These are phyloP conservation scores for Boletus vinaceobasis DNA, from an alignment of 768 basidiomycete species.

Conservation along the genomic window DNA sequence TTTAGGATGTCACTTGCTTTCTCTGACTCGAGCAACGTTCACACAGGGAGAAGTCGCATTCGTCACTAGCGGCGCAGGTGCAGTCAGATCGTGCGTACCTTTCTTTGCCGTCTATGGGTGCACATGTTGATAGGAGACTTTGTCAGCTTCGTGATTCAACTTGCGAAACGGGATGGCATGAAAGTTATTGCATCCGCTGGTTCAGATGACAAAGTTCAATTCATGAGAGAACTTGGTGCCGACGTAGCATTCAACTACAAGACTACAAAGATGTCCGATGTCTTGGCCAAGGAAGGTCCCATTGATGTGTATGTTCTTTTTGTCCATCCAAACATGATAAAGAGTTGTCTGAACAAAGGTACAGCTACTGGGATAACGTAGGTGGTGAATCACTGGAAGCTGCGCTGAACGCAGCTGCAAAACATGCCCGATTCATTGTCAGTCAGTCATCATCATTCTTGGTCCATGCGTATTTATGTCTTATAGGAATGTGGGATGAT, in stretches of 20 bases:
- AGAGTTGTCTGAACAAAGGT: background rate
- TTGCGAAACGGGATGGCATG: conserved; percentile 48
- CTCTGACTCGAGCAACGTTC: background rate
- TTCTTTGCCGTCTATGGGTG: background rate
- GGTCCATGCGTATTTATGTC: background rate
- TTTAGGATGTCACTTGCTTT: background rate
- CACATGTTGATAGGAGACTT: background rate
- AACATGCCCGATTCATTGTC: conserved; percentile 47
- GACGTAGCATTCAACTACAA: too few relatives aligned
- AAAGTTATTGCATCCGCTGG: conserved; percentile 74
- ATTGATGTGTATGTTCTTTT: too few relatives aligned
- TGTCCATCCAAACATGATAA: too few relatives aligned
- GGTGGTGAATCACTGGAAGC: conserved; percentile 58
- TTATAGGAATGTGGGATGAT: conserved; percentile 33
- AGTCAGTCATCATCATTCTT: background rate
- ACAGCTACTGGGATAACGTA: conserved; percentile 44
- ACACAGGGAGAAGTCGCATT: conserved; percentile 48
- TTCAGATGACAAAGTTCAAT: conserved; percentile 69
- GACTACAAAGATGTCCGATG: too few relatives aligned
- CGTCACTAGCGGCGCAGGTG: conserved; percentile 41
- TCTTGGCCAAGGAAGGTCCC: too few relatives aligned
- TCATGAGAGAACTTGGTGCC: conserved; percentile 58
- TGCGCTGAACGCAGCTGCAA: conserved; percentile 45
- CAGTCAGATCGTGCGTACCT: conserved; percentile 57
- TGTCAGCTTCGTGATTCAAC: conserved; percentile 45